Conservation (phyloP, 2,329 filamentous ascomycete species). For the Fusarium dlaminii region DNA sequence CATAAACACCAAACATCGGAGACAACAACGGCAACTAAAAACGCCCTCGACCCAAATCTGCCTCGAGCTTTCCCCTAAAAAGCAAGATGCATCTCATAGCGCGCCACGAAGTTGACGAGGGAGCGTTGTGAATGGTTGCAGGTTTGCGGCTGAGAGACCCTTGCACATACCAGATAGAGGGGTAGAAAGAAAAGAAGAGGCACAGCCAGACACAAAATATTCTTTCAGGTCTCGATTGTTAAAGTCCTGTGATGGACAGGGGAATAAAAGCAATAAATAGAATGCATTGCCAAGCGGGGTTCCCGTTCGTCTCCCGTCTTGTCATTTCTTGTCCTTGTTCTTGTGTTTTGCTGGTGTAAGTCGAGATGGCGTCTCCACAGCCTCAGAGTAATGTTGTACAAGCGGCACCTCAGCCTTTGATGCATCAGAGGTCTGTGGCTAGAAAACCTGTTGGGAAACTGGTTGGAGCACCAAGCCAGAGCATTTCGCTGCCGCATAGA, state of each 20-base stretch:
- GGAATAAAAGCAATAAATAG: constrained; percentile 10
- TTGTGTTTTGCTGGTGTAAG: constrained; percentile 6
- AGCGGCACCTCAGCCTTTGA: constrained; percentile 12
- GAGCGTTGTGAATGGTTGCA: constrained; percentile 15
- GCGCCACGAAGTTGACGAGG: constrained; percentile 12
- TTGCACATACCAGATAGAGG: constrained; percentile 11
- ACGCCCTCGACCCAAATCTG: constrained; percentile 3
- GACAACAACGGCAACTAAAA: neutral
- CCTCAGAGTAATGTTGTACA: constrained; percentile 3
- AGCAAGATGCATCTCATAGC: constrained; percentile 16
- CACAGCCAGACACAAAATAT: neutral
- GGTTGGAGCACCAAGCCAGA: neutral
- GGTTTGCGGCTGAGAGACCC: constrained; percentile 27
- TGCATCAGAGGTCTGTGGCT: constrained; percentile 23
- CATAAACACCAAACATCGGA: neutral
- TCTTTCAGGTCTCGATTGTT: constrained; percentile 4
- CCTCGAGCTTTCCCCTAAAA: constrained; percentile 7
- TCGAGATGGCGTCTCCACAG: constrained; percentile 27
- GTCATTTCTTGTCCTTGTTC: constrained; percentile 15
- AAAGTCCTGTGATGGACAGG: constrained; percentile 13
- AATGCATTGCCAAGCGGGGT: constrained; percentile 14
- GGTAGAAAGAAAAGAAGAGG: constrained; percentile 8
- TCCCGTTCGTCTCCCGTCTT: constrained; percentile 10
- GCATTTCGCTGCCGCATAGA: constrained; percentile 9
- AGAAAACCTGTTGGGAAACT: constrained; percentile 20